These are phyloP conservation scores for Stagonosporopsis rhizophila DNA, from an alignment of 2,329 filamentous ascomycete genomes.

Conservation along the genomic window DNA sequence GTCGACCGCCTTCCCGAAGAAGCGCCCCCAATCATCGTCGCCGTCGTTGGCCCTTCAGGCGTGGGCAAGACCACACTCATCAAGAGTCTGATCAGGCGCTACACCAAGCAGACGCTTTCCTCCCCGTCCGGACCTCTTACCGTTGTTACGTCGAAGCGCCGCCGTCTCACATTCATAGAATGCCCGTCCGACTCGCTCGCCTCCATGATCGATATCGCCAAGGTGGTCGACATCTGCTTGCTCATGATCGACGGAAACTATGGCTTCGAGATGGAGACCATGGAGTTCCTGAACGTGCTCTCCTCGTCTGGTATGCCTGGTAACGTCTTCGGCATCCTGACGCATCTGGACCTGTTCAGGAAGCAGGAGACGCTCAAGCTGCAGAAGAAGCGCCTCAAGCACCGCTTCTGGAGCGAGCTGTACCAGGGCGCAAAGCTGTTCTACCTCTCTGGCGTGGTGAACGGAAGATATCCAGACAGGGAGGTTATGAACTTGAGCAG, in stretches of 20 bases:
- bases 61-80: slow-evolving; percentile 94
- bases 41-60: slow-evolving; percentile 92
- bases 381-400: slow-evolving; percentile 95
- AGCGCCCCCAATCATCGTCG: slow-evolving; percentile 88
- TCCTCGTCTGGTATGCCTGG: slow-evolving; percentile 97
- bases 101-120: slow-evolving; percentile 93
- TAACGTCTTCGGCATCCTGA: slow-evolving; percentile 96
- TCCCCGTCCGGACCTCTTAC: slow-evolving; percentile 92
- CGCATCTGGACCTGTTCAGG: slow-evolving; percentile 92
- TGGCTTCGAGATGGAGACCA: slow-evolving; percentile 99
- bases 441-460: slow-evolving; percentile 94
- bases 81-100: slow-evolving; percentile 91
- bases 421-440: slow-evolving; percentile 98
- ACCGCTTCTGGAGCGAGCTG: slow-evolving; percentile 94
- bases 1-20: slow-evolving; percentile 96
- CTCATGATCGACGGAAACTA: slow-evolving; percentile 99
- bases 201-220: slow-evolving; percentile 95
- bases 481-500: slow-evolving; percentile 95
- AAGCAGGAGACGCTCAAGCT: slow-evolving; percentile 91
- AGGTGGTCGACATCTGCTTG: slow-evolving; percentile 95
- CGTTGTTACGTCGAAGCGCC: slow-evolving; percentile 93
- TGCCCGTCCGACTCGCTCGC: slow-evolving; percentile 93
- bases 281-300: slow-evolving; percentile 97
- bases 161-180: slow-evolving; percentile 94
- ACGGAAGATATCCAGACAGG: slow-evolving; percentile 93